These are phyloP conservation scores for Thalassiosira hispida DNA, from an alignment of 352 stramenopile genomes.

Conservation along the genomic window DNA sequence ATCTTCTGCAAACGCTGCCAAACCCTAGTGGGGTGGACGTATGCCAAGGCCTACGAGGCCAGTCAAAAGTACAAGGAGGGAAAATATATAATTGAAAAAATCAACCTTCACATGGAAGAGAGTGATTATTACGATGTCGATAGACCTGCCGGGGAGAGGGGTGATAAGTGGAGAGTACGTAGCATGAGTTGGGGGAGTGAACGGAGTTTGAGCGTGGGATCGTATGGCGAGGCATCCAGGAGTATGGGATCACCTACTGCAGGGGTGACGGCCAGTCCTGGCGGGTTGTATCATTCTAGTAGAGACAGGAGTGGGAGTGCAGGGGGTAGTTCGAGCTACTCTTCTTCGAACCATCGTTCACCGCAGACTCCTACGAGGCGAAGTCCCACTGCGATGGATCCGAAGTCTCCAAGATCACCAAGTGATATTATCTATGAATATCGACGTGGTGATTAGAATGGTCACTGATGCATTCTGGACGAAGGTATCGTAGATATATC, in stretches of 20 bases:
- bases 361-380: background rate
- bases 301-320: background rate
- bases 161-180: slow-evolving; percentile 66
- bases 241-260: slow-evolving; percentile 52
- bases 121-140: slow-evolving; percentile 68
- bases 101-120: slow-evolving; percentile 87
- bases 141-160: slow-evolving; percentile 66
- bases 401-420: slow-evolving; percentile 35
- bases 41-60: slow-evolving; percentile 91
- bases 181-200: slow-evolving; percentile 77
- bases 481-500: too few species aligned
- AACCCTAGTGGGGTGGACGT: slow-evolving; percentile 93
- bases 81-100: slow-evolving; percentile 96
- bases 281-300: slow-evolving; percentile 12
- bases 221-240: background rate
- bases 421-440: slow-evolving; percentile 60
- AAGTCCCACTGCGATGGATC: background rate
- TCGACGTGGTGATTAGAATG: too few species aligned
- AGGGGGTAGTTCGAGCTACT: background rate
- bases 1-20: slow-evolving; percentile 93
- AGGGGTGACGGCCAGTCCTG: slow-evolving; percentile 45
- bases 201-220: background rate
- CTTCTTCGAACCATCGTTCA: background rate
- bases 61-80: slow-evolving; percentile 96
- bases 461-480: too few species aligned